Evolutionary conservation across 306 rosid species (phyloP), one percentile per base, ranked within the genome.

Genomic region (Prunus mira): DNA sequence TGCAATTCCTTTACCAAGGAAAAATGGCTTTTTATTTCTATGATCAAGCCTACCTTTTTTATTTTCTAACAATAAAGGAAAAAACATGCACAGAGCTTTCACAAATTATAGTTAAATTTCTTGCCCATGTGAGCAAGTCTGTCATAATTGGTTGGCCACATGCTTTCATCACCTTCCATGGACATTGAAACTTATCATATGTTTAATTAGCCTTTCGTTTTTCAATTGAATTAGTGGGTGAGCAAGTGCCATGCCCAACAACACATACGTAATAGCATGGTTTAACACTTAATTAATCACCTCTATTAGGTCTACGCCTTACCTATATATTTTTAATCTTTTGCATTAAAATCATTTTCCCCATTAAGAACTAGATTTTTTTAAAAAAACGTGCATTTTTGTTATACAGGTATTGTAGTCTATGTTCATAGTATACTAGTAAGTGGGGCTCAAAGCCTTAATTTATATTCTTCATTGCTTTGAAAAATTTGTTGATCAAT

Each of bases 81-180:
- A 19, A 56, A 56, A 20, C 62, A 56, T 34, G 17, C 67, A 6
- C n/a, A 17, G 9, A 10, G 67, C 55, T 3, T 24, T 43, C 56
- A 15, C 13, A 22, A 20, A 41, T 15, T 73, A 34, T 56, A 58
- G 17, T 72, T 18, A 57, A 43, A 30, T 25, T 41, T 58, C 25
- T 73, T 22, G 17, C 45, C 24, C 56, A 24, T 43, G 56, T 57
- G 34, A 72, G 56, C 67, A 56, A 22, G 58, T 50, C 55, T 72
- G 67, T 72, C 76, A 57, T 73, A 73, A 20, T 43, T 73, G 76
- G 56, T 43, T 73, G 67, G 67, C 67, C 56, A 58, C 57, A 58
- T 58, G 76, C 76, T 43, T 27, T 58, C 45, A 58, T 73, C 76
- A 73, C 62, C 25, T 24, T 1, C 45, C 63, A 41, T 28, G 32